Base-by-base conservation (phyloP, 306 rosid species). In the Acmispon strigosus region DNA sequence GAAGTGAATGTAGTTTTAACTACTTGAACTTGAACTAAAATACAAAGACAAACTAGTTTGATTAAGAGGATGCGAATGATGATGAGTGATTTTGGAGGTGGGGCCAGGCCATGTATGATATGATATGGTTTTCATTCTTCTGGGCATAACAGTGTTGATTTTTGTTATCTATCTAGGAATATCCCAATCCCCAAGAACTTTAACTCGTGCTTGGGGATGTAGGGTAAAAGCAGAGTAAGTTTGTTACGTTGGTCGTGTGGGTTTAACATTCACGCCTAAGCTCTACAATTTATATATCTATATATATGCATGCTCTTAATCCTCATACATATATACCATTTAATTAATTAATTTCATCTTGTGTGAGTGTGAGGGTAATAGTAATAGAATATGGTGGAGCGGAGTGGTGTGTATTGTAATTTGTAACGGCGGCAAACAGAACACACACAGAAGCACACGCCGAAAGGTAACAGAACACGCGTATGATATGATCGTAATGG, bases 181-280 rank as follows among this genome's bases (percentile, higher is more conserved):
- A 32, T 36, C 41, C 22, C 62, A 51, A 15, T 29, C 63, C 65
- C 74, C 79, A 83, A 74, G 69, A 62, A 69, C 57, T 80, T 74
- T 10, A 64, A 44, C 76, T 84, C 48, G 92, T 86, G 92, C 74
- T 89, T 77, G 24, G 82, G 55, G 67, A 83, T 89, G 92, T 59
- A 47, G 81, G 78, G 76, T 66, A 44, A 63, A 80, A 80, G 69
- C 76, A 37, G 54, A 70, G 49, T 11, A 70, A 27, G 5, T 4
- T 22, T 49, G 45, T 16, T 32, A 29, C 67, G n/a, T 14, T 72
- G 66, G 9, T 2, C 10, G 45, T 22, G 5, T 50, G 11, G 14
- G 22, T 47, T 66, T 66, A 15, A 32, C 53, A 64, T 0, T 22
- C 71, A 27, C 10, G 14, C 27, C 71, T 24, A 44, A 44, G 16